Evolutionary conservation across 441 rosid species (phyloP).

Genomic region (Erysimum pusillum): DNA sequence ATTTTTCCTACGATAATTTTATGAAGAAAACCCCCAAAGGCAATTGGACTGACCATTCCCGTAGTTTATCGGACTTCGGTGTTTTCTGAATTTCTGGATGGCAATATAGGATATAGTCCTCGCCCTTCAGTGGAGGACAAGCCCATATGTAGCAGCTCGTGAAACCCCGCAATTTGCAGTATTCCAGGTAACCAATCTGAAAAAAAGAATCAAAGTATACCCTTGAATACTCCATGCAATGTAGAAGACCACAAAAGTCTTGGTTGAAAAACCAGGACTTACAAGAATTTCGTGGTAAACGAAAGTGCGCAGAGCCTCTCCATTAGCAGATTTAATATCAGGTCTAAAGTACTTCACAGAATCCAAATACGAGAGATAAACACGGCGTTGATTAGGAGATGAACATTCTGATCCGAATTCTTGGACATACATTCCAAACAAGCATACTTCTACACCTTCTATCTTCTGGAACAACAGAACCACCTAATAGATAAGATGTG

Average conservation of each 20-base stretch:
- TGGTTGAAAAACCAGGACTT: slow-evolving; percentile 44
- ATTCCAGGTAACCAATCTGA: slow-evolving; percentile 99
- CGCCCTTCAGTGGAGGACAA: slow-evolving; percentile 99
- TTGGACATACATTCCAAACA: slow-evolving; percentile 99
- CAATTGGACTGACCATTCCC: slow-evolving; percentile 85
- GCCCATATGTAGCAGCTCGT: slow-evolving; percentile 99
- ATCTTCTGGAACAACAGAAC: slow-evolving; percentile 97
- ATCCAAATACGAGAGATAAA: slow-evolving; percentile 95
- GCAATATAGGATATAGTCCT: slow-evolving; percentile 97
- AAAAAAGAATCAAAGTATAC: slow-evolving; percentile 34
- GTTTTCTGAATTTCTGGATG: slow-evolving; percentile 99
- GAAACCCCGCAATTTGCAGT: slow-evolving; percentile 97
- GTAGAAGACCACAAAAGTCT: slow-evolving; percentile 19
- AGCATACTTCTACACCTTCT: slow-evolving; percentile 99
- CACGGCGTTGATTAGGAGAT: slow-evolving; percentile 91
- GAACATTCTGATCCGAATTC: slow-evolving; percentile 96
- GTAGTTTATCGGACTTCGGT: slow-evolving; percentile 96
- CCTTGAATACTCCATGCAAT: slow-evolving; percentile 32
- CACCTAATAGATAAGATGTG: slow-evolving; percentile 59
- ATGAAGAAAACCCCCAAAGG: slow-evolving; percentile 14
- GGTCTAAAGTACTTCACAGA: slow-evolving; percentile 99
- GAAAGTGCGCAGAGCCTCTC: slow-evolving; percentile 97
- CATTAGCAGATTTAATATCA: slow-evolving; percentile 85
- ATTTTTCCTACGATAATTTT: neutral
- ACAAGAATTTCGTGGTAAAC: slow-evolving; percentile 99